Evolutionary conservation across 257 asterid species (phyloP), one percentile per base, ranked within the genome.

Genomic region (Apocynum venetum): DNA sequence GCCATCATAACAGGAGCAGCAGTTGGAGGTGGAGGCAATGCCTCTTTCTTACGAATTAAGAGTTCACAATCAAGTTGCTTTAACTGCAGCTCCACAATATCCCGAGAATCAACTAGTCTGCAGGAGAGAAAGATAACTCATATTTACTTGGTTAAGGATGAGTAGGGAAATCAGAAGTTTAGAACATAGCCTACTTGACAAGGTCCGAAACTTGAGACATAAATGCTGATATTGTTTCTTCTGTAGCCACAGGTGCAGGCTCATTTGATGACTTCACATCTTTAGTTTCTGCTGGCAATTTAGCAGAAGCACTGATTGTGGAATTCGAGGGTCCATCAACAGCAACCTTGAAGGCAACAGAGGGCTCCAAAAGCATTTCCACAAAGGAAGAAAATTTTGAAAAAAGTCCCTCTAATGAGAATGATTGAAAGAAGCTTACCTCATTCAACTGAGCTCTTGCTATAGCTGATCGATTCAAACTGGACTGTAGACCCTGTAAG

Each of bases 101-200:
- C 98, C 76, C 86, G 88, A 76, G 98, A 90, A 82, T 93, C 96
- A 66, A 91, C 98, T 80, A 92, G 84, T 85, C 98, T 94, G 91
- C 89, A 82, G 15, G 77, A 75, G 64, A 74, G 83, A 82, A 75
- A 72, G 76, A 68, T 43, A 44, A 36, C 53, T 77, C 67, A 78
- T 64, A 80, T 44, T 75, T 20, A 61, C 35, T 36, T 61, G 25
- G 72, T 52, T 25, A 61, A 63, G 60, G 20, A 60, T 48, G 35
- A 72, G 55, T 46, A 61, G 66, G 46, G 68, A 71, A 74, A 38
- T 77, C 52, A 77, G 81, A 77, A 49, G 71, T 35, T 73, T 66
- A 76, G 82, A 69, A 76, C 72, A 17, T 2, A 17, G 80, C 91
- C 44, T 91, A 92, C 98, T 94, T 87, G 86, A 91, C 89, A 74